Base-by-base conservation (phyloP, 441 rosid genomes). In the Melastoma candidum region DNA sequence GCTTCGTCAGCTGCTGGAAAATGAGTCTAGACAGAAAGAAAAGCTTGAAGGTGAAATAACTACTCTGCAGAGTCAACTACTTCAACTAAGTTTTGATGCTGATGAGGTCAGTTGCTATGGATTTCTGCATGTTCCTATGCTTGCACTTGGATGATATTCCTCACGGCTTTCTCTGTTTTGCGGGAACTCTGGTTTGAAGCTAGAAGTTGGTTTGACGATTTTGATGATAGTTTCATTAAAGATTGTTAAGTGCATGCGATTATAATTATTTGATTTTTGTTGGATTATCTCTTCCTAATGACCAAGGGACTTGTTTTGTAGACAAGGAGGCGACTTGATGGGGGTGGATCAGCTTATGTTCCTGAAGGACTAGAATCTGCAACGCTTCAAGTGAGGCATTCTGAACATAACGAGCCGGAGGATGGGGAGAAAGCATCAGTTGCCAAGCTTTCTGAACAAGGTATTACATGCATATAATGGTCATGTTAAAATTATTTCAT, bases 391-490 rank as follows among this genome's bases (percentile, higher is more conserved):
- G 71, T 66, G 67, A 74, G 78, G 70, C 77, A 76, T 63, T 77
- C 82, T 51, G 95, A 81, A 63, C 47, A 54, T 54, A 74, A 60
- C 54, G 83, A 75, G 63, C 69, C 81, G 7, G 96, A 67, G 66
- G 79, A 73, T 63, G 89, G 80, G 59, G 96, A 86, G 52, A 90
- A 84, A 63, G 84, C 80, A 58, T 77, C 98, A 12, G 74, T 90
- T 56, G 96, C 93, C 55, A 90, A 74, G 84, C 86, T 90, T 56
- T 88, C 88, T 54, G 98, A 95, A 76, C 98, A 90, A 83, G 99
- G 99, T 87, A 60, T 25, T 32, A 32, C 56, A 32, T 39, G 22
- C 11, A 39, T 24, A 32, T 52, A 10, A 11, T 24, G 46, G 36
- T 52, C n/a, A 22, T 29, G 14, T 13, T 46, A 25, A 44, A 45